Conservation (phyloP, 2,329 filamentous ascomycete species). For the Pseudogymnoascus sp. region DNA sequence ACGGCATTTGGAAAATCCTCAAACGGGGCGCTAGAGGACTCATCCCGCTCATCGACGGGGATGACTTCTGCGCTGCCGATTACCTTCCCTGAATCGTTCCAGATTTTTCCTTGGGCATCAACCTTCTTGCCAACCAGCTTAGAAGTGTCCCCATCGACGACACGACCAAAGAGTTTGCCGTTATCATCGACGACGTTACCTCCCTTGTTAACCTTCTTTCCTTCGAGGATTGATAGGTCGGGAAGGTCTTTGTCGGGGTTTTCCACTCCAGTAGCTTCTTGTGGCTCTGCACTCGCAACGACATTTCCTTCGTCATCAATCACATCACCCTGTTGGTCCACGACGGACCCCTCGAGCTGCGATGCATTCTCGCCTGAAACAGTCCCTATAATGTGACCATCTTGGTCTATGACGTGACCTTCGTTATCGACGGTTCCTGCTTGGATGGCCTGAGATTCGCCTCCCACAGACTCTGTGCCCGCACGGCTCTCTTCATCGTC, state of each 20-base stretch:
- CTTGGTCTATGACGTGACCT: conserved; percentile 47
- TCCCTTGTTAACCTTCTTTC: conserved; percentile 50
- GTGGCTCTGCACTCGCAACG: conserved; percentile 32
- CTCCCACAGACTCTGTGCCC: conserved; percentile 20
- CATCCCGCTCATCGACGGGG: conserved; percentile 46
- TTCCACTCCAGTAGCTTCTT: conserved; percentile 26
- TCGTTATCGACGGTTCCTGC: conserved; percentile 36
- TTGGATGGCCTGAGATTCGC: conserved; percentile 7
- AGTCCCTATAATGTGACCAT: conserved; percentile 45
- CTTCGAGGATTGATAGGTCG: conserved; percentile 45
- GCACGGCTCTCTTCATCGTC: conserved; percentile 20
- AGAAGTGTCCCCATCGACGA: conserved; percentile 56
- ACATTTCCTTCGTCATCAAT: conserved; percentile 46
- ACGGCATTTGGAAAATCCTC: conserved; percentile 50
- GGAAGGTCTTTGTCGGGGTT: conserved; percentile 20
- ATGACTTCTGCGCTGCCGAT: conserved; percentile 61
- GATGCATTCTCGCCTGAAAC: conserved; percentile 43
- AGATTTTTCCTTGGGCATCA: conserved; percentile 62
- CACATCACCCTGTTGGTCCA: conserved; percentile 49
- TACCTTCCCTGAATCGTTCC: conserved; percentile 61
- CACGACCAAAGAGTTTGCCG: conserved; percentile 50
- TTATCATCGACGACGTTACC: conserved; percentile 50
- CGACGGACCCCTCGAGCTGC: conserved; percentile 37
- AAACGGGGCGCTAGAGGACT: conserved; percentile 44
- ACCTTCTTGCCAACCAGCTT: conserved; percentile 56